Conservation (phyloP, 306 rosid genomes). For the Lathyrus oleraceus region DNA sequence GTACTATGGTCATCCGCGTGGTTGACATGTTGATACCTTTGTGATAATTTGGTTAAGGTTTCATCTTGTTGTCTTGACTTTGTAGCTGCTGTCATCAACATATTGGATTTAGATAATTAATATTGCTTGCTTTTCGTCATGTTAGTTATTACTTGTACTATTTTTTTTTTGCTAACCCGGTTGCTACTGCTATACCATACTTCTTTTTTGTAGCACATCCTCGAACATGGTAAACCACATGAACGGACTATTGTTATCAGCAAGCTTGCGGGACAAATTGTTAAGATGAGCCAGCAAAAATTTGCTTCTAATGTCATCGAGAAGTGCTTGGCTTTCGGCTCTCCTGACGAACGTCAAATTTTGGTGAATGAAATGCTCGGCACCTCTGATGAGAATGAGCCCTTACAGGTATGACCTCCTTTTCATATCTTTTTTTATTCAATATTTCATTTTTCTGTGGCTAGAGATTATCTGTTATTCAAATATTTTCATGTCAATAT, state of each 20-base stretch:
- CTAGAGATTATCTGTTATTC: not conserved
- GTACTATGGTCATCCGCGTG: not conserved
- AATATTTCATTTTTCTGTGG: not conserved
- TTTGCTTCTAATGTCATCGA: slow-evolving; percentile 98
- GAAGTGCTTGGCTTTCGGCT: slow-evolving; percentile 85
- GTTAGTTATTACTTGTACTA: slow-evolving; percentile 11
- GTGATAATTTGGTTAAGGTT: not conserved
- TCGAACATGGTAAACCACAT: slow-evolving; percentile 74
- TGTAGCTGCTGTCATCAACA: slow-evolving; percentile 19
- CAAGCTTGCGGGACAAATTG: slow-evolving; percentile 96
- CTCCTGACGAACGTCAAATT: slow-evolving; percentile 80
- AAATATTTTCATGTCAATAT: not conserved
- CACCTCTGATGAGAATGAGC: slow-evolving; percentile 91
- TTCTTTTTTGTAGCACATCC: slow-evolving; percentile 69
- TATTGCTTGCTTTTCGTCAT: slow-evolving; percentile 14
- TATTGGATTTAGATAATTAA: slow-evolving; percentile 19
- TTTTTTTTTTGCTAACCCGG: not conserved
- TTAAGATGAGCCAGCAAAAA: slow-evolving; percentile 97
- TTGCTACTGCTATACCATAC: slow-evolving; percentile 20
- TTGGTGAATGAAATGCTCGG: slow-evolving; percentile 95
- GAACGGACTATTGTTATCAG: slow-evolving; percentile 77
- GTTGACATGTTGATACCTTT: not conserved
- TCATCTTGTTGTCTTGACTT: not conserved
- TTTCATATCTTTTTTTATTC: slow-evolving; percentile 21
- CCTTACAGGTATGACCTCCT: slow-evolving; percentile 70